phyloP scores from a whole-genome alignment of 495 filamentous ascomycete genomes.

The Chaetomium fimeti region DNA sequence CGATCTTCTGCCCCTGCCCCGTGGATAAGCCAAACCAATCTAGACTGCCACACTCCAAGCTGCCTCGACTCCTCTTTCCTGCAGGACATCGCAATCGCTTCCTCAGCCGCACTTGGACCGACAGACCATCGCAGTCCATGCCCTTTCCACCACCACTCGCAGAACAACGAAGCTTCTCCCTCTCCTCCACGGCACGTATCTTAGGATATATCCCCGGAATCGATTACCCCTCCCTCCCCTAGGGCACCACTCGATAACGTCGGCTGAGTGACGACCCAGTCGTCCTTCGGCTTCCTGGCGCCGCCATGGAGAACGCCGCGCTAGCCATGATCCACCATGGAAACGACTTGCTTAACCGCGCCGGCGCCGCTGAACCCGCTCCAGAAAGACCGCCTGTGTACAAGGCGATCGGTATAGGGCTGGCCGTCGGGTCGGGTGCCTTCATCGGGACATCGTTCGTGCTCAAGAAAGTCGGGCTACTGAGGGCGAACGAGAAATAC shows the following conservation, averaged over 20 bases:
- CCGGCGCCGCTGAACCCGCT: slow-evolving; percentile 29
- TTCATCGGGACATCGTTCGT: slow-evolving; percentile 98
- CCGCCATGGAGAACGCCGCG: slow-evolving; percentile 44
- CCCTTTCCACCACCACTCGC: slow-evolving; percentile 7
- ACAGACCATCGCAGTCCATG: slow-evolving; percentile 18
- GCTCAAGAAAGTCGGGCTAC: slow-evolving; percentile 85
- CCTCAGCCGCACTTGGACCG: background rate
- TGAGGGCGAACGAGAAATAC: slow-evolving; percentile 94
- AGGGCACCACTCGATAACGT: background rate
- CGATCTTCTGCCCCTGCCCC: no score
- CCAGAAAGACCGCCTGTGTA: slow-evolving; percentile 52
- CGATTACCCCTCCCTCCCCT: background rate
- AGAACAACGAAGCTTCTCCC: background rate
- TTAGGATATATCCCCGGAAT: background rate
- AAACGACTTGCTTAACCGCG: slow-evolving; percentile 45
- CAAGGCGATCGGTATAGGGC: slow-evolving; percentile 83
- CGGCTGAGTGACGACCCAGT: slow-evolving; percentile 21
- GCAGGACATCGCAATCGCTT: background rate
- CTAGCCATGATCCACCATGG: slow-evolving; percentile 38
- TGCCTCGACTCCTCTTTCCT: background rate
- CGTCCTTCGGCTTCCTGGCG: slow-evolving; percentile 25
- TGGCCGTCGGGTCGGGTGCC: slow-evolving; percentile 83
- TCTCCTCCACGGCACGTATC: slow-evolving; percentile 1
- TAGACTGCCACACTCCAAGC: background rate
- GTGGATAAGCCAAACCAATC: background rate